Percentiles rank a stretch among this genome's conserved stretches.
phyloP scores from a whole-genome alignment of 1,284 basidiomycete species.

The Trichosporon asahii region DNA sequence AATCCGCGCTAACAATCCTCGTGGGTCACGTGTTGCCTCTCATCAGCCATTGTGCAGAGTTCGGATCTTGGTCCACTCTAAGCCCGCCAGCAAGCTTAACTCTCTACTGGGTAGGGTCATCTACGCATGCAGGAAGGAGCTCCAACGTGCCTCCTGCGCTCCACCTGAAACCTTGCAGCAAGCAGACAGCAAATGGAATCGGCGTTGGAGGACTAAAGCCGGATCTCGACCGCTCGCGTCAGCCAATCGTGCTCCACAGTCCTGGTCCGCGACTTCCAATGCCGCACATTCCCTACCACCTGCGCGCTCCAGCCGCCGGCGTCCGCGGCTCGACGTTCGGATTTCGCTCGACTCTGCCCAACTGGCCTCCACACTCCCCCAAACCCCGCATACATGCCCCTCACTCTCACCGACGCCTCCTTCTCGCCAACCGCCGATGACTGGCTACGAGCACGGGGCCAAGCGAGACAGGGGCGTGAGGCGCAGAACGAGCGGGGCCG shows the following conservation, averaged over 20 bases:
- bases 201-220: background rate
- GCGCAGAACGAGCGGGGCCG: background rate
- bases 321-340: background rate
- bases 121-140: background rate
- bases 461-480: background rate
- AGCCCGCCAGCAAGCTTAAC: background rate
- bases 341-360: background rate
- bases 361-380: background rate
- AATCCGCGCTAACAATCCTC: background rate
- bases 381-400: background rate
- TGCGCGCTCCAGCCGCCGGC: background rate
- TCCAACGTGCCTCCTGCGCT: background rate
- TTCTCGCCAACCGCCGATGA: background rate
- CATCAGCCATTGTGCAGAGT: background rate
- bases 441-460: background rate
- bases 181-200: background rate
- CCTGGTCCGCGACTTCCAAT: background rate
- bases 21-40: background rate
- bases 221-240: background rate
- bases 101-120: background rate
- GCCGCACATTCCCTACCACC: background rate
- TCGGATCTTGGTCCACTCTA: background rate
- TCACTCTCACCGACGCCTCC: background rate
- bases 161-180: background rate
- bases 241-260: background rate